Evolutionary conservation across 345 rosid species (phyloP), one percentile per base, ranked within the genome.

Genomic region (Syzygium oleosum): DNA sequence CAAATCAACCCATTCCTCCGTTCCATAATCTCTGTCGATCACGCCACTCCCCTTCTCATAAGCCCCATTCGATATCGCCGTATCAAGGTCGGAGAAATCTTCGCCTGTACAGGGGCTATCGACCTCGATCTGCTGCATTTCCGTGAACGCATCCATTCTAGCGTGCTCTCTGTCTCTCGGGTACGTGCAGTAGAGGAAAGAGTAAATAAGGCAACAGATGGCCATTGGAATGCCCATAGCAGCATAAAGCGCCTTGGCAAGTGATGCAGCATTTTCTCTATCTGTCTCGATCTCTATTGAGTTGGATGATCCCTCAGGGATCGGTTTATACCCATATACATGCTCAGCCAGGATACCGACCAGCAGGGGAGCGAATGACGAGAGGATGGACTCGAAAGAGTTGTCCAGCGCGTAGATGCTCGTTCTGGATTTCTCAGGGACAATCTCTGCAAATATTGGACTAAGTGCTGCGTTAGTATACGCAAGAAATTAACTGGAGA

Each of bases 371-470:
- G 98, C 97, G 84, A 95, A 95, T 10, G 97, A 96, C 56, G 99
- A 91, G 34, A 96, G 93, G 51, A 95, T 85, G 7, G 97, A 92
- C 92, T 96, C 97, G 77, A 97, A 94, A 6, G 98, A 97, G 61
- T 93, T 87, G 89, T 95, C 99, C 90, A 95, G 59, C 1, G 99
- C 97, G 61, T 95, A 96, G 52, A 97, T 93, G 83, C 96, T 97
- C 15, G 96, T 97, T 63, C 96, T 91, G 73, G 97, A 92, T 86
- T 88, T 97, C 93, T 93, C 97, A 6, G 97, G 97, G 51, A 97
- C 98, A 27, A 97, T 95, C 92, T 97, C 99, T 86, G 97, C 98
- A 89, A 95, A 95, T 83, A 96, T 96, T 9, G 99, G 98, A 89
- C 99, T 95, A 92, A 65, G 27, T 46, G 58, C 63, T 51, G 68